Evolutionary conservation across 768 basidiomycete genomes (phyloP), one percentile per base, ranked within the genome.

Genomic region (Mycena vulgaris): DNA sequence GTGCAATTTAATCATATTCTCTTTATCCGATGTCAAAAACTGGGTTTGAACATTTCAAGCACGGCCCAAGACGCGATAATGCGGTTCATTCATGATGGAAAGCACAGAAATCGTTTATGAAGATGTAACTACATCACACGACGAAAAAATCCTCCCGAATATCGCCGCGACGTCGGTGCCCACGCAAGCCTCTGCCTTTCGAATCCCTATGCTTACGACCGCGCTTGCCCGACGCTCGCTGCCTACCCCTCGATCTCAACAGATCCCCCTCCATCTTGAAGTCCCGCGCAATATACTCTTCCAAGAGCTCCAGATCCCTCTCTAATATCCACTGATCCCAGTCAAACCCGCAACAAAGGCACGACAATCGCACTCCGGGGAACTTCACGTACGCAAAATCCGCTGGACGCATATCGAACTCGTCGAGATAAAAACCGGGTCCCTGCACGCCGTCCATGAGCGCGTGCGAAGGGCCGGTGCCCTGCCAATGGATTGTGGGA

Each of bases 341-440:
- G 21, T 33, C 58, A 13, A n/a, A 31, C 27, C 45, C 40, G 25
- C 58, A n/a, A 27, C 30, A 47, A 5, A 23, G 11, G 30, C 58
- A 47, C 42, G 16, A 14, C 16, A 13, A n/a, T 13, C 42, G 42
- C 40, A 6, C 11, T 31, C 16, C 25, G n/a, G 47, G 60, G 60
- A 10, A 17, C 31, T 9, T n/a, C 59, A 60, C 60, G 45, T 62
- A 35, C 35, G 14, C 60, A 33, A 62, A 62, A 37, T 62, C 33
- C 23, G 13, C 35, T 5, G 31, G n/a, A 13, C 60, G 60, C 48
- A 49, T 51, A 9, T 62, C 60, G 10, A 17, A 51, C n/a, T 62
- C 48, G 48, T 49, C 48, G 47, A 60, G 19, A 19, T 49, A 62
- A 23, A 62, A 62, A 10, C 48, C 48, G 23, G 33, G 33, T n/a